Conservation (phyloP, 73 alveolate genomes). For the Strombidium stylifer region DNA sequence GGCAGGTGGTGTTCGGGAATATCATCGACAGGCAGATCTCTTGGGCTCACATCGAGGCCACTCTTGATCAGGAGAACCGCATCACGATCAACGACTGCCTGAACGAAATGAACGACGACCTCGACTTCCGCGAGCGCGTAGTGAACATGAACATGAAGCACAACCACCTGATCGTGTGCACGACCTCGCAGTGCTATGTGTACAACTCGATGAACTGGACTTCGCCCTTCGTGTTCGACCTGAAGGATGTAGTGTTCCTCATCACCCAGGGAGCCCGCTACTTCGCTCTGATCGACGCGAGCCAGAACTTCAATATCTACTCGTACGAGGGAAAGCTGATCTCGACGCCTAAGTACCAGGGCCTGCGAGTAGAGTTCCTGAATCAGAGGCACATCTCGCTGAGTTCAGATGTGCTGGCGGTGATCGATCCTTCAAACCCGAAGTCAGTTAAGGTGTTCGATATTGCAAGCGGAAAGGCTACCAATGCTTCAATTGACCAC, state of each 20-base stretch:
- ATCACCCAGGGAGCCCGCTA: constrained; percentile 90
- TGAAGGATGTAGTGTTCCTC: constrained; percentile 74
- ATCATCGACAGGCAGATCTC: constrained; percentile 83
- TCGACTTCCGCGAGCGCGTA: constrained; percentile 97
- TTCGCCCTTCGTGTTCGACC: constrained; percentile 78
- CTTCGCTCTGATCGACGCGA: constrained; percentile 95
- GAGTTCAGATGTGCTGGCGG: constrained; percentile 84
- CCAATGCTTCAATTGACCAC: constrained; percentile 80
- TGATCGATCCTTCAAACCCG: constrained; percentile 84
- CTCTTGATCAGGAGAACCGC: constrained; percentile 94
- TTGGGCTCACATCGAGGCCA: constrained; percentile 96
- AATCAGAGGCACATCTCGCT: constrained; percentile 70
- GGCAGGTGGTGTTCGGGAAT: constrained; percentile 90
- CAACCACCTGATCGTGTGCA: constrained; percentile 91
- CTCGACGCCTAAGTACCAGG: constrained; percentile 87
- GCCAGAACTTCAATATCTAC: constrained; percentile 86
- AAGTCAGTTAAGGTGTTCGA: constrained; percentile 86
- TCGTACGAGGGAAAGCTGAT: constrained; percentile 96
- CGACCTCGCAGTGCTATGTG: constrained; percentile 94
- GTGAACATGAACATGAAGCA: constrained; percentile 93
- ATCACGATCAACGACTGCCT: constrained; percentile 91
- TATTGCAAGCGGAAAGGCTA: constrained; percentile 86
- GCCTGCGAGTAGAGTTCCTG: constrained; percentile 91
- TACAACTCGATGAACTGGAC: constrained; percentile 93
- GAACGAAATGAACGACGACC: constrained; percentile 96